Base-by-base conservation (phyloP, 2,329 filamentous ascomycete species). In the Aspergillus fumigatiaffinis region DNA sequence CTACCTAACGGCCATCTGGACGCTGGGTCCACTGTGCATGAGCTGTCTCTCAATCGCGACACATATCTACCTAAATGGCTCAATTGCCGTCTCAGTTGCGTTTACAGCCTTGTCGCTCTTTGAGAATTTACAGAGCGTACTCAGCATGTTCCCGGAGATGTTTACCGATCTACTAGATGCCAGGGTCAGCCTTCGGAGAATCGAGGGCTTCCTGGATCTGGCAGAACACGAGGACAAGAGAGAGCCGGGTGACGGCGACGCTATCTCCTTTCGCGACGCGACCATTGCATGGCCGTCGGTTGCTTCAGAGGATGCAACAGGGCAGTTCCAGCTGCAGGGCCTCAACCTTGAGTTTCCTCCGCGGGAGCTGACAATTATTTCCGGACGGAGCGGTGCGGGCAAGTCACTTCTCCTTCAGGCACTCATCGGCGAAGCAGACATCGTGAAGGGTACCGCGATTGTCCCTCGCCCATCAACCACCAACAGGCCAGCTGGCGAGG, bases 91-190 rank as follows among this genome's bases (percentile, higher is more conserved):
- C 0, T 89, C 88, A 0, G 80, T 90, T n/a, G 89, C 89, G 2
- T 92, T 92, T 62, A 89, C 90, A 35, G 85, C 87, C 50, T 84
- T 92, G 38, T 84, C 87, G 8, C 80, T 92, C 49, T 90, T 92
- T 10, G 10, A 84, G 70, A 84, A 83, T 58, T 80, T 83, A 21
- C 79, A 92, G 20, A 88, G 92, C 68, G 78, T 86, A 20, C 74
- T 92, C 2, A 84, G 84, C 0, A 77, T 88, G 32, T 76, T 92
- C n/a, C 89, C 89, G 0, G 88, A 91, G 66, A 74, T 90, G 51
- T 86, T 87, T 0, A 87, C 87, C 0, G 82, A 87, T 58, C 75
- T 83, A 4, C 76, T 91, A 10, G 88, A 92, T 63, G 85, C 87
- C 0, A 82, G 84, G 71, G 82, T 91, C 21, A 90, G 87, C 4